Conservation (phyloP, 2,329 filamentous ascomycete genomes). For the Plenodomus biglobosus region DNA sequence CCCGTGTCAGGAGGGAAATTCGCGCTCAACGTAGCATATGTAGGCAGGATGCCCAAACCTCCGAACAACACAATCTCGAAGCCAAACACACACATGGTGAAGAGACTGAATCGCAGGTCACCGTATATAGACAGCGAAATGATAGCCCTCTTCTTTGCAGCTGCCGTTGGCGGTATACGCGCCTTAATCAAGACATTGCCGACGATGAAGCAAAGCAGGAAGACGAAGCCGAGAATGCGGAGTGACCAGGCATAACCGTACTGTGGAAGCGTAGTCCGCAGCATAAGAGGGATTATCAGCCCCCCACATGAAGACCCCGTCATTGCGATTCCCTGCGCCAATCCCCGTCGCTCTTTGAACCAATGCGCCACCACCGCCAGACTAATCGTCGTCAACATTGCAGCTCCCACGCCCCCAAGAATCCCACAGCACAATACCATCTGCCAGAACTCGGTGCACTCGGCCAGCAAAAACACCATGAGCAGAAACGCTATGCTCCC, state of each 20-base stretch:
- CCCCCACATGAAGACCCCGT: conserved; percentile 41
- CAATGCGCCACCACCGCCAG: conserved; percentile 44
- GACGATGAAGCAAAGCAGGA: conserved; percentile 35
- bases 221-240: conserved; percentile 45
- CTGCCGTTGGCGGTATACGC: conserved; percentile 33
- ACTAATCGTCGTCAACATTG: conserved; percentile 44
- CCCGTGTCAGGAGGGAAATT: conserved; percentile 37
- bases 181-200: conserved; percentile 41
- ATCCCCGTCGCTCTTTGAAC: conserved; percentile 43
- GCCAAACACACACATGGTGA: conserved; percentile 40
- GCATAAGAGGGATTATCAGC: conserved; percentile 41
- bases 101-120: conserved; percentile 39
- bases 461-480: conserved; percentile 39
- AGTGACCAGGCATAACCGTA: conserved; percentile 44
- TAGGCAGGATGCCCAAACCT: conserved; percentile 43
- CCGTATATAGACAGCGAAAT: conserved; percentile 40
- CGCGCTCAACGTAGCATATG: conserved; percentile 45
- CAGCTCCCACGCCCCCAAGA: conserved; percentile 44
- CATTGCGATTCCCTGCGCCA: conserved; percentile 46
- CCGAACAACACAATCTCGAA: conserved; percentile 48
- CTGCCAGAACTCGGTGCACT: conserved; percentile 46
- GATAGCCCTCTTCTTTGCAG: conserved; percentile 38
- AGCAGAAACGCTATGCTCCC: conserved; percentile 31
- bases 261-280: conserved; percentile 35
- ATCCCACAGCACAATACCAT: conserved; percentile 47